Evolutionary conservation across 805 yeast genomes (phyloP), one percentile per base, ranked within the genome.

Genomic region (Komagataella mondaviorum): DNA sequence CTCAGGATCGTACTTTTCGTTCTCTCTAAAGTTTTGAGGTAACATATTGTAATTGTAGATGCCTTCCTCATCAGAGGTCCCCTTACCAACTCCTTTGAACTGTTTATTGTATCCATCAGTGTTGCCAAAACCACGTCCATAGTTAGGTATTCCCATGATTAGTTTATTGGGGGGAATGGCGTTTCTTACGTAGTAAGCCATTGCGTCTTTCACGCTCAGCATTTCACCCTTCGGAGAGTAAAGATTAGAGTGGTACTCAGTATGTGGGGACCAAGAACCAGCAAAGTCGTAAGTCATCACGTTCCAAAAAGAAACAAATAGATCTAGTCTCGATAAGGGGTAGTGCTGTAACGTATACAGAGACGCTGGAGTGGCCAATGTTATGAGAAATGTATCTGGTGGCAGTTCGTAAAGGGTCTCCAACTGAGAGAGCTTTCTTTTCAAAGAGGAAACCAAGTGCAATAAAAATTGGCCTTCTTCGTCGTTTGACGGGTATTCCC

Each of bases 281-380:
- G 81, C 68, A 58, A 82, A 85, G 63, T 93, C 98, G 63, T 93
- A 91, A 17, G 93, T 80, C 98, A 91, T 91, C 53, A 93, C 63
- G 62, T 91, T 90, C 85, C 90, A 89, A 56, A 79, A 78, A 17
- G 79, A 69, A 16, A 93, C 60, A 56, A 73, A 72, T 22, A 62
- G 60, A 56, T 83, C 83, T 75, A 91, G 73, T n/a, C 72, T 73
- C 1, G 55, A 49, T 1, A 89, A 58, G 4, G 74, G 64, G 50
- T 83, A 68, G 5, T 63, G 55, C 3, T 57, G 50, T 16, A 81
- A 60, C 51, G 74, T 72, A 4, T 74, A 77, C 0, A 63, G 57
- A 7, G 80, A 78, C 0, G 83, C 85, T 1, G 98, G 95, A 2
- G 86, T 75, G 0, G 98, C 97, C 23, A 87, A 64, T 0, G 95